Evolutionary conservation across 2,329 filamentous ascomycete species (phyloP), one percentile per base, ranked within the genome.

Genomic region (Aspergillus sp.): DNA sequence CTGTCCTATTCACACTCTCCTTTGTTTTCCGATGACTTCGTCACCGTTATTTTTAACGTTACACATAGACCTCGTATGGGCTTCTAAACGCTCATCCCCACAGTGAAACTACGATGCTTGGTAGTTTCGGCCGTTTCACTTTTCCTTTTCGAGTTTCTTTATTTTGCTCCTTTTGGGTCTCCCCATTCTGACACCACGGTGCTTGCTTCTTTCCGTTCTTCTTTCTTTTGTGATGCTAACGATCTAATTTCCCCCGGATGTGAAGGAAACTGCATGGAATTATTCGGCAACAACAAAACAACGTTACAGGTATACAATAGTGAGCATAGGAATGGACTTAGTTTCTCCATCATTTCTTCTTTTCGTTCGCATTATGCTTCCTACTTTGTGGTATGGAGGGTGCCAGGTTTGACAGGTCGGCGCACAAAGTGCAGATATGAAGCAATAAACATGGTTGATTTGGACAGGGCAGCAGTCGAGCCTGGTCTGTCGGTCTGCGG

Each of bases 301-400:
- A 57, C n/a, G 51, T 42, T 50, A 54, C 54, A 51, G 53, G 57
- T 60, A 60, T 47, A 57, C 48, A 30, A 54, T 42, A 42, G 34
- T 45, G 34, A 41, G 26, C n/a, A 48, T 42, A 45, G 38, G 39
- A 24, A 45, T 26, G 51, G 18, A n/a, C 13, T 22, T 43, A 13
- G 24, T 13, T 12, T 5, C 30, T 52, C n/a, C 18, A 18, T 49
- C 13, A 13, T 20, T 15, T 26, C n/a, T 44, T 18, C 12, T 22
- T 43, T 24, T 43, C 17, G 4, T 43, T 18, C 20, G 4, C 11
- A 47, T 24, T 45, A 32, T 11, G 5, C 15, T 24, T 48, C n/a
- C 26, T 12, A 45, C n/a, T 17, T 30, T 30, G 26, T 20, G 43
- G 18, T n/a, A 48, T 34, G 44, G 44, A 18, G 17, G 30, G 15